A percentile compares a stretch with the other conserved stretches of the same genome.
Evolutionary conservation across 192 early-diverging fungal genomes (phyloP).

Genomic region (Linnemannia elongata): DNA sequence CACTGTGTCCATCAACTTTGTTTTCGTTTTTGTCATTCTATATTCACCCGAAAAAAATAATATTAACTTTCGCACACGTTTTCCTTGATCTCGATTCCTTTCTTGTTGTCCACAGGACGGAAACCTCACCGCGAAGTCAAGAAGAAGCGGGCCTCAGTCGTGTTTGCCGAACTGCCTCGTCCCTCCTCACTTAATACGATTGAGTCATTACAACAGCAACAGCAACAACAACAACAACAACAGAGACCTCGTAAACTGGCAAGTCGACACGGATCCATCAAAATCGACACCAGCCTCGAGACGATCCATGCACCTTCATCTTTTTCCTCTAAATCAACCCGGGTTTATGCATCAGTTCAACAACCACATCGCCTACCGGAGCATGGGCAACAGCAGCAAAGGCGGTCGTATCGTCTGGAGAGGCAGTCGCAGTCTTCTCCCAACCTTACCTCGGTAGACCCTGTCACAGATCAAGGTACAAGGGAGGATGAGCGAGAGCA

Average conservation of each 20-base stretch:
- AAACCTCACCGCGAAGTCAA: not conserved
- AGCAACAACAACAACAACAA: not conserved
- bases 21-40: not conserved
- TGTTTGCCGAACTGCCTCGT: not conserved
- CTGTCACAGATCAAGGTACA: not conserved
- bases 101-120: not conserved
- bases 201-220: not conserved
- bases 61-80: not conserved
- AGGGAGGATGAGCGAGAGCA: not conserved
- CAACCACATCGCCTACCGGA: not conserved
- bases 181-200: not conserved
- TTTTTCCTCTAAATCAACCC: not conserved
- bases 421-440: not conserved
- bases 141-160: constrained; percentile 6
- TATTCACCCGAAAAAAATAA: not conserved
- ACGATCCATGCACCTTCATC: not conserved
- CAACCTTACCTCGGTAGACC: not conserved
- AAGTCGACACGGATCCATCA: not conserved
- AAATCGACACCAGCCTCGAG: constrained; percentile 10
- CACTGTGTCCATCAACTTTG: not conserved
- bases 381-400: not conserved
- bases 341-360: not conserved
- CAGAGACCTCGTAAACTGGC: not conserved
- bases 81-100: not conserved
- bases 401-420: not conserved